Evolutionary conservation across 176 grass and related monocot genomes (phyloP).

Genomic region (Puya raimondii): DNA sequence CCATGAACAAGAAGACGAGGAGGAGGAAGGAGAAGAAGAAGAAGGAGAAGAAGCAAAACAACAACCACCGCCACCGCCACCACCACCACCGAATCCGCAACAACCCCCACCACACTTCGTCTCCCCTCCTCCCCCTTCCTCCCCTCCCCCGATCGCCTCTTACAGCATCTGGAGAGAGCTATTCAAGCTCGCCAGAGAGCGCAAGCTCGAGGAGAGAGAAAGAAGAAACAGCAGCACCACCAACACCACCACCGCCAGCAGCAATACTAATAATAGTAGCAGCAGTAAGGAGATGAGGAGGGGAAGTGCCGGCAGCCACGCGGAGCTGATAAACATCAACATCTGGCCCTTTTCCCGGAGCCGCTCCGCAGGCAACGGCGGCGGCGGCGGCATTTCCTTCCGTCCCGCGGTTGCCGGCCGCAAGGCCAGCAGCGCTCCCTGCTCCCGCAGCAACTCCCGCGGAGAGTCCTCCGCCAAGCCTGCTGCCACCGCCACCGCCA

Average conservation of each 20-base stretch:
- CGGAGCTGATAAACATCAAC: slow-evolving; percentile 93
- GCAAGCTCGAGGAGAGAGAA: slow-evolving; percentile 30
- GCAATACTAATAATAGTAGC: no score
- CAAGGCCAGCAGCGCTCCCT: slow-evolving; percentile 65
- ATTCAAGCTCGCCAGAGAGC: slow-evolving; percentile 33
- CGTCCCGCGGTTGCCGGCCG: background rate
- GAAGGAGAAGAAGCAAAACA: slow-evolving; percentile 4
- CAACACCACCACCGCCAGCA: background rate
- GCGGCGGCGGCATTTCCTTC: slow-evolving; percentile 11
- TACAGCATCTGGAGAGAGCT: slow-evolving; percentile 78
- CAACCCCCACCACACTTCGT: background rate
- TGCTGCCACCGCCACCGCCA: background rate
- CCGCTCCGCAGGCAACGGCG: slow-evolving; percentile 64
- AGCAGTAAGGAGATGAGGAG: slow-evolving; percentile 1
- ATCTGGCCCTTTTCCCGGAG: slow-evolving; percentile 95
- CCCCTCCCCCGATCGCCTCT: slow-evolving; percentile 5
- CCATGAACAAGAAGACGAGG: no score
- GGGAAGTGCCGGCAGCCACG: slow-evolving; percentile 37
- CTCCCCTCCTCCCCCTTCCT: slow-evolving; percentile 7
- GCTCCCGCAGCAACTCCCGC: slow-evolving; percentile 91
- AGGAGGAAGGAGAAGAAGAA: background rate
- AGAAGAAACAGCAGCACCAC: slow-evolving; percentile 37
- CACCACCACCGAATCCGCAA: slow-evolving; percentile 26
- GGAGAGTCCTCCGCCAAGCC: slow-evolving; percentile 44
- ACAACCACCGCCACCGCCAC: slow-evolving; percentile 16